Evolutionary conservation across 148 eudicot species (phyloP), one percentile per base, ranked within the genome.

Genomic region (Camellia granthamiana): DNA sequence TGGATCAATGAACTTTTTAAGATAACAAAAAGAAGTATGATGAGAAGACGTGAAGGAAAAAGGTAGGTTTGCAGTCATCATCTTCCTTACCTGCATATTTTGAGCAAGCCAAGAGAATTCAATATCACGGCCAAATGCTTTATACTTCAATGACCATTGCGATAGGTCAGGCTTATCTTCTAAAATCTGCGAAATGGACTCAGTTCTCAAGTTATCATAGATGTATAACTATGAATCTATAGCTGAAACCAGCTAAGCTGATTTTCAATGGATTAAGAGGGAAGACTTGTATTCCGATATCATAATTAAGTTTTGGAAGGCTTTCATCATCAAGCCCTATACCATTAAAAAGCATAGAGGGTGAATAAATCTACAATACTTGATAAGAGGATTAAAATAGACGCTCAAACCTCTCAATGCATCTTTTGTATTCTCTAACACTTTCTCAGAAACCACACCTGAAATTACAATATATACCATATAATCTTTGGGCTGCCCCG

Each of bases 41-140:
- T 18, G 7, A 69, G 63, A 43, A 70, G 49, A 59, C 4, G 73
- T 43, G 73, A 47, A 72, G 8, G 52, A 41, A 66, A 41, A 46
- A 5, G 71, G 13, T 23, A 9, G 44, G 38, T 69, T 12, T 30
- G 8, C 67, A 30, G 42, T 55, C 56, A 60, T 60, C 38, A 30
- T 30, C 38, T 1, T 30, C 58, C 51, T 49, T 61, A 93, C 99
- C 97, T 95, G 99, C 88, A 96, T 92, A 85, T 96, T 96, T 69
- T 95, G 90, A 84, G 99, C 97, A 89, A 93, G 94, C 99, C 99
- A 96, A 84, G 99, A 93, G 82, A 90, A 96, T 65, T 93, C 89
- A 65, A 96, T 92, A 83, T 96, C 86, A 15, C 79, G 98, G 69
- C 98, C 98, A 85, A 96, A 96, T 72, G 99, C 99, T 72, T 85